Percentiles rank a stretch among this genome's conserved stretches.
Evolutionary conservation across 768 basidiomycete genomes (phyloP).

Genomic region (Pholiota conissans): DNA sequence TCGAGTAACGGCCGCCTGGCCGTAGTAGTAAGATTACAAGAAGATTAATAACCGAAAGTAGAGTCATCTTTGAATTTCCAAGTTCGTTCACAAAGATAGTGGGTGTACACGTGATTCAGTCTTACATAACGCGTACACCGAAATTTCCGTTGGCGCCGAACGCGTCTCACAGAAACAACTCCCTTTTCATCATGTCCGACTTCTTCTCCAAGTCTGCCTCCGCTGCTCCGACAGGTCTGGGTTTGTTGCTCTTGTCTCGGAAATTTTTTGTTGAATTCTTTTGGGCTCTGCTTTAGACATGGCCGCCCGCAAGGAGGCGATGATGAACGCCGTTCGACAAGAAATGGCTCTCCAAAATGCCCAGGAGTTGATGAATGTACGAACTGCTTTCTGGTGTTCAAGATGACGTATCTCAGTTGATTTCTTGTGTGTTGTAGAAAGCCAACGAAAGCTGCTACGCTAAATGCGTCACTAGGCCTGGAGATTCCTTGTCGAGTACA

Average conservation of each 20-base stretch:
- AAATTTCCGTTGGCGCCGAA: conserved; percentile 10
- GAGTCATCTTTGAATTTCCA: too few species aligned
- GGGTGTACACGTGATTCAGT: neutral
- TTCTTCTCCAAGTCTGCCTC: conserved; percentile 40
- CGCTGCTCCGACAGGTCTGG: conserved; percentile 16
- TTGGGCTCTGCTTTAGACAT: conserved; percentile 32
- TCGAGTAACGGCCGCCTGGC: neutral
- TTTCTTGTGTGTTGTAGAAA: conserved; percentile 49
- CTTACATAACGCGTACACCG: conserved; percentile 1
- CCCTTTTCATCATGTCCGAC: conserved; percentile 45
- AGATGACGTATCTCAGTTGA: neutral
- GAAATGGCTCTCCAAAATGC: conserved; percentile 76
- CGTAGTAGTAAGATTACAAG: neutral
- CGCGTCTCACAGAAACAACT: neutral
- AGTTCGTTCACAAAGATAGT: too few species aligned
- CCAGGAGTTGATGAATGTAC: conserved; percentile 79
- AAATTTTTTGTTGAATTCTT: neutral
- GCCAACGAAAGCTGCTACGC: conserved; percentile 75
- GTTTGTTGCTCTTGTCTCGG: neutral
- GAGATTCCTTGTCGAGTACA: conserved; percentile 61
- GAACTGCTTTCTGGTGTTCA: conserved; percentile 14
- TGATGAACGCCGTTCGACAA: conserved; percentile 64
- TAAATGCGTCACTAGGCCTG: conserved; percentile 79
- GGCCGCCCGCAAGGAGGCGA: conserved; percentile 47
- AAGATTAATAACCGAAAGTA: neutral